phyloP scores from a whole-genome alignment of 306 rosid genomes.

The Abrus pulchellus region DNA sequence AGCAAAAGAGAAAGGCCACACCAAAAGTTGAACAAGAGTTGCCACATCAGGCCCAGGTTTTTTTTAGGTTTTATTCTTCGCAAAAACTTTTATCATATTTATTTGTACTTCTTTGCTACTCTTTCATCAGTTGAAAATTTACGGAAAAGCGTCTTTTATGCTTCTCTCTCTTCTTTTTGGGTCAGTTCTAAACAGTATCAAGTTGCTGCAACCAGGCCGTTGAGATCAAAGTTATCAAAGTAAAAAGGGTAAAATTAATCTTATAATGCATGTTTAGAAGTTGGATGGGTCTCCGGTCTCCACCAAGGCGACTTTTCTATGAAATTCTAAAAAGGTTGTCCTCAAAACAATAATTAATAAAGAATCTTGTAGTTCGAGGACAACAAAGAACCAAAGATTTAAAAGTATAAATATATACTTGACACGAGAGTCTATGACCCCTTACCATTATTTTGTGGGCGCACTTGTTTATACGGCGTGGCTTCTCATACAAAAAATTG shows the following conservation, averaged over 20 bases:
- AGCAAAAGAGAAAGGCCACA: too few relatives aligned
- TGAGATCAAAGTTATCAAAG: not conserved
- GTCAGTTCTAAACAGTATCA: not conserved
- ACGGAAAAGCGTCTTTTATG: not conserved
- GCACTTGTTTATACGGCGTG: not conserved
- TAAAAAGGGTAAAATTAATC: not conserved
- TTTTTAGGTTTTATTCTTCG: not conserved
- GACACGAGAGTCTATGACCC: not conserved
- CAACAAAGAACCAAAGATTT: slow-evolving; percentile 4
- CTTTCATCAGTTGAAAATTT: not conserved
- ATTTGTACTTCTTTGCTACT: too few relatives aligned
- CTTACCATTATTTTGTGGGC: not conserved
- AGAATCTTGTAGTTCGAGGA: not conserved
- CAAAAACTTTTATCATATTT: not conserved
- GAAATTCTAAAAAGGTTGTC: not conserved
- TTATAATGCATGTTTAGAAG: not conserved
- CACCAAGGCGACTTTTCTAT: not conserved
- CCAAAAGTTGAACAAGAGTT: too few relatives aligned
- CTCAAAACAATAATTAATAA: too few relatives aligned
- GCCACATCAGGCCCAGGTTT: not conserved
- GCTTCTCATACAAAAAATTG: not conserved
- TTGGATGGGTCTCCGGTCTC: not conserved
- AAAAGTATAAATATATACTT: not conserved
- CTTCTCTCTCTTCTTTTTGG: not conserved
- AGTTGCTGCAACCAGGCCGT: not conserved